Percentiles rank a stretch among this genome's conserved stretches.
Conservation (phyloP, 2,329 filamentous ascomycete genomes). For the Teratosphaeria pseudoeucalypti region DNA sequence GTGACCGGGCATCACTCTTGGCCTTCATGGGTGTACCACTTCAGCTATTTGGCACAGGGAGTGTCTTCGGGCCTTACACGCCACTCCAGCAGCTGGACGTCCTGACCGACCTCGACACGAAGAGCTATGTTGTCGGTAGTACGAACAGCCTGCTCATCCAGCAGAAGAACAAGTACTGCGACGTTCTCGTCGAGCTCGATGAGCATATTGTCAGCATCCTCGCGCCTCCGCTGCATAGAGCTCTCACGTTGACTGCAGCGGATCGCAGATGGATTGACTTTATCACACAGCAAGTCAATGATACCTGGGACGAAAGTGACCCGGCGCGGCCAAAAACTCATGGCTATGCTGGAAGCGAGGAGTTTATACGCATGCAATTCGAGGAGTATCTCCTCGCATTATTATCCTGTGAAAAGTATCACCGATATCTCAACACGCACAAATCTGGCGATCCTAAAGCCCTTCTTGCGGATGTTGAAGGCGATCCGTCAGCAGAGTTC, state of each 20-base stretch:
- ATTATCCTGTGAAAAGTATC: conserved; percentile 82
- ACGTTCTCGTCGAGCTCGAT: conserved; percentile 92
- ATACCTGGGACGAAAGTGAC: conserved; percentile 92
- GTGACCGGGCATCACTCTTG: conserved; percentile 79
- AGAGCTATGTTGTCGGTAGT: conserved; percentile 93
- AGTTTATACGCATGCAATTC: conserved; percentile 94
- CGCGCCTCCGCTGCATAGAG: conserved; percentile 64
- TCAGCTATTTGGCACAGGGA: conserved; percentile 92
- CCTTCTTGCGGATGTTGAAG: conserved; percentile 55
- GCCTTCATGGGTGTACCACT: conserved; percentile 90
- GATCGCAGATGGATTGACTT: conserved; percentile 96
- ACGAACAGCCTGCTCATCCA: conserved; percentile 91
- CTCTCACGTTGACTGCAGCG: conserved; percentile 68
- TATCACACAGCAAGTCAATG: conserved; percentile 81
- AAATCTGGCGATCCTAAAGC: conserved; percentile 44
- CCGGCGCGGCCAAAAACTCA: conserved; percentile 85
- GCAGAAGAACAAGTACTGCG: conserved; percentile 90
- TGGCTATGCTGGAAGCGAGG: conserved; percentile 90
- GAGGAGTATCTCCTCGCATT: conserved; percentile 91
- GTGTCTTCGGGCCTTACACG: conserved; percentile 92
- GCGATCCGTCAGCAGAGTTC: conserved; percentile 78
- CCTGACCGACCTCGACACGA: conserved; percentile 84
- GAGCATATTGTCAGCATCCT: conserved; percentile 77
- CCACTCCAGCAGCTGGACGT: conserved; percentile 91
- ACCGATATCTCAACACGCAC: conserved; percentile 39